These are phyloP conservation scores for Antitrichia curtipendula DNA, from an alignment of 225 moss, liverwort and hornwort genomes.

Conservation along the genomic window DNA sequence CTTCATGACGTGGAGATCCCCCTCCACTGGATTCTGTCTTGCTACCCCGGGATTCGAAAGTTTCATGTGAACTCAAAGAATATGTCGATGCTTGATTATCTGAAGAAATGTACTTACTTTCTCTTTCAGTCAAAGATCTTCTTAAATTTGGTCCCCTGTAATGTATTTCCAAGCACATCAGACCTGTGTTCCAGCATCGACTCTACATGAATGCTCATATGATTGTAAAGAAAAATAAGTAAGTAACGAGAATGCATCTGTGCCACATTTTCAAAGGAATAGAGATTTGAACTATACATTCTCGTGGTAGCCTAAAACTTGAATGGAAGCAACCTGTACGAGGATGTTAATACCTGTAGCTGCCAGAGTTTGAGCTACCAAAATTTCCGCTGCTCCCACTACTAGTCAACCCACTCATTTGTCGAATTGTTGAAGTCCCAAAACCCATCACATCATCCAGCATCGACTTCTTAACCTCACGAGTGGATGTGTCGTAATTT, in stretches of 20 bases:
- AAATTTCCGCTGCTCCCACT: conserved; percentile 44
- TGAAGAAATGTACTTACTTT: conserved; percentile 16
- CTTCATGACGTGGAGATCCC: conserved; percentile 33
- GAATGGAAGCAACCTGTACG: neutral
- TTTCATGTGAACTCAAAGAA: conserved; percentile 24
- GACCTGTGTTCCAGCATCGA: neutral
- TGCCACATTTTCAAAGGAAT: neutral
- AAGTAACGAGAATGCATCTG: neutral
- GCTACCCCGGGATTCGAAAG: conserved; percentile 21
- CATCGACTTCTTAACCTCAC: conserved; percentile 76
- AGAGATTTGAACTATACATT: neutral
- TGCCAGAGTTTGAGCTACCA: conserved; percentile 27
- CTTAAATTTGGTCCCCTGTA: conserved; percentile 39
- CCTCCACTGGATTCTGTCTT: conserved; percentile 43
- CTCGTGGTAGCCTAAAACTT: neutral
- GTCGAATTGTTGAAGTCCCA: conserved; percentile 71
- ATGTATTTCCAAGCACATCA: neutral
- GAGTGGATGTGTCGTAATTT: conserved; percentile 59
- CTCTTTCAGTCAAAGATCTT: conserved; percentile 45
- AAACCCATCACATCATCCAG: conserved; percentile 72
- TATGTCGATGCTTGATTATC: conserved; percentile 34
- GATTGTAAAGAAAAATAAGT: neutral
- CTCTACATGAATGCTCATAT: neutral
- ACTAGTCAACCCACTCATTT: conserved; percentile 58
- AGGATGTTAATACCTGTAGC: conserved; percentile 12